These are phyloP conservation scores for Annulohypoxylon maeteangense DNA, from an alignment of 495 filamentous ascomycete genomes.

Conservation along the genomic window DNA sequence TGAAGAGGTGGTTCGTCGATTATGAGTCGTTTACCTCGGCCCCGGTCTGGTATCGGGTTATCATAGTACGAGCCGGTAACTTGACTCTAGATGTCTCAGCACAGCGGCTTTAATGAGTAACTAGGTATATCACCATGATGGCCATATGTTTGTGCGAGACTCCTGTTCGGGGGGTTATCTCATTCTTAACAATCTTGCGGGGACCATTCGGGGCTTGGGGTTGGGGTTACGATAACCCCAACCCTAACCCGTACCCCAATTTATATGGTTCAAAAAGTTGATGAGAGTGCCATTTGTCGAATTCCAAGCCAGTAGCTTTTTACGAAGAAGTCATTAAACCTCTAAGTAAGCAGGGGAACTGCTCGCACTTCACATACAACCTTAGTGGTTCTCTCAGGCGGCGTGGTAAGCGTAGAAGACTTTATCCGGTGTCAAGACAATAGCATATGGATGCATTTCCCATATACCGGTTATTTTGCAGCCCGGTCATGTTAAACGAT, in stretches of 20 bases:
- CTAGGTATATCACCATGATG: neutral
- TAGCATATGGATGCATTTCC: constrained; percentile 1
- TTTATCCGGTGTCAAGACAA: constrained; percentile 8
- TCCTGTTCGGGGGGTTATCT: no score
- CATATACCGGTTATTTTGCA: constrained; percentile 24
- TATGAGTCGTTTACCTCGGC: neutral
- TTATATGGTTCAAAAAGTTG: no score
- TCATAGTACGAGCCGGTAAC: neutral
- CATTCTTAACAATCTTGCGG: no score
- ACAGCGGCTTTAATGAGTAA: neutral
- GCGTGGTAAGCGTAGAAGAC: neutral
- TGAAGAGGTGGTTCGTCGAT: neutral
- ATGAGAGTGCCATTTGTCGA: no score
- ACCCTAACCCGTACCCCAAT: no score
- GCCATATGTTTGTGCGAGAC: neutral
- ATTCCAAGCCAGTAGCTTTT: no score
- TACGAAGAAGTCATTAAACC: no score
- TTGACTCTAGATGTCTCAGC: neutral
- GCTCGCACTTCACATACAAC: neutral
- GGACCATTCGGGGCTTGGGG: no score
- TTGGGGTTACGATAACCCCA: no score
- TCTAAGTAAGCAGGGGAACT: neutral
- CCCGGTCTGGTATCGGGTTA: neutral
- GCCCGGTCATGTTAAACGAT: neutral
- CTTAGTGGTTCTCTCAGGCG: neutral